These are phyloP conservation scores for Aspergillus puulaauensis DNA, from an alignment of 2,329 filamentous ascomycete genomes.

Conservation along the genomic window DNA sequence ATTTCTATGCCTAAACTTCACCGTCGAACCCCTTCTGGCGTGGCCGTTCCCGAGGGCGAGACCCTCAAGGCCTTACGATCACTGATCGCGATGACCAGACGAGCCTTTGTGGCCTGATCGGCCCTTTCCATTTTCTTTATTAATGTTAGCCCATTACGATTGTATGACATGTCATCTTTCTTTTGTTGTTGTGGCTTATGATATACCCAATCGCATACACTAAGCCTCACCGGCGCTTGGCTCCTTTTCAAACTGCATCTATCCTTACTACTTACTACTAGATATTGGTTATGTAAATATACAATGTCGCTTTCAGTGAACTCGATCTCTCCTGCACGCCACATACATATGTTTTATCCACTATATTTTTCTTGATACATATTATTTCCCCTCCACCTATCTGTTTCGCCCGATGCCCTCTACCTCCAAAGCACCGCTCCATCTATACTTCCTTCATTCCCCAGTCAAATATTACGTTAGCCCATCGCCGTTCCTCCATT, in stretches of 20 bases:
- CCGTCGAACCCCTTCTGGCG: conserved; percentile 2
- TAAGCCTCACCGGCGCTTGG: conserved; percentile 18
- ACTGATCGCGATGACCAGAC: conserved; percentile 16
- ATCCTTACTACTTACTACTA: not conserved
- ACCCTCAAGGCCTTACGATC: conserved; percentile 12
- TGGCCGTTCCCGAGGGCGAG: conserved; percentile 13
- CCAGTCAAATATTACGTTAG: not conserved
- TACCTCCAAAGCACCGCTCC: not conserved
- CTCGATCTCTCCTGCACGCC: not conserved
- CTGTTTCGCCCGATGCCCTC: not conserved
- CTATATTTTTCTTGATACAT: conserved; percentile 7
- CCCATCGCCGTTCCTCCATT: not conserved
- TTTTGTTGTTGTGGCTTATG: conserved; percentile 9
- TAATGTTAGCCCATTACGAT: conserved; percentile 9
- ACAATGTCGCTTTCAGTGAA: not conserved
- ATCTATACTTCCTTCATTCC: not conserved
- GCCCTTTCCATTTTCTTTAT: not conserved
- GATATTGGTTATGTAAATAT: conserved; percentile 13
- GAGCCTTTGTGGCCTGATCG: conserved; percentile 31
- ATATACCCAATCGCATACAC: conserved; percentile 15
- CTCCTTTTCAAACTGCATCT: conserved; percentile 6
- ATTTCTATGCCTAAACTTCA: conserved; percentile 16
- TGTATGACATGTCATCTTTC: conserved; percentile 5
- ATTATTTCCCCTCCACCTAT: not conserved
- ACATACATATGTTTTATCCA: not conserved